phyloP scores from a whole-genome alignment of 225 moss, liverwort and hornwort species.

The Polytrichum formosum region DNA sequence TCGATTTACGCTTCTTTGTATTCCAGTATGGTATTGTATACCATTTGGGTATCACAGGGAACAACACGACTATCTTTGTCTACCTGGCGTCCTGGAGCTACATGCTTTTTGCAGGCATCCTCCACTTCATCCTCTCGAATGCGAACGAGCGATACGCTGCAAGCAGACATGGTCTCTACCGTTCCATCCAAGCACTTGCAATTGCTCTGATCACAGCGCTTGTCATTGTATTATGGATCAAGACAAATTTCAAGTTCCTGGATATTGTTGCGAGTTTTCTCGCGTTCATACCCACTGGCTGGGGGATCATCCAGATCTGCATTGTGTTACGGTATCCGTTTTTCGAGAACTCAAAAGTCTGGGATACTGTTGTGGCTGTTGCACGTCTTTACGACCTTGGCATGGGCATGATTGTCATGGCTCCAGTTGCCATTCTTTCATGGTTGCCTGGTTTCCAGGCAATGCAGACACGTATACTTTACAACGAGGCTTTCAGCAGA shows the following conservation, averaged over 20 bases:
- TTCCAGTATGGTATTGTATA: slow-evolving; percentile 93
- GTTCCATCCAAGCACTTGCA: slow-evolving; percentile 60
- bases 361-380: slow-evolving; percentile 64
- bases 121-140: slow-evolving; percentile 49
- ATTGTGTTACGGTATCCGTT: slow-evolving; percentile 68
- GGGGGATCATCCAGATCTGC: slow-evolving; percentile 71
- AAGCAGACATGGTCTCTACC: slow-evolving; percentile 56
- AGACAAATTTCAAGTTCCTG: slow-evolving; percentile 52
- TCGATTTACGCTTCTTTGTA: slow-evolving; percentile 81
- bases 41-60: slow-evolving; percentile 54
- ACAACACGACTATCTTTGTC: slow-evolving; percentile 56
- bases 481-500: slow-evolving; percentile 92
- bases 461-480: slow-evolving; percentile 88
- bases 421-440: slow-evolving; percentile 76
- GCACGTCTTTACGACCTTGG: slow-evolving; percentile 78
- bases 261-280: slow-evolving; percentile 75
- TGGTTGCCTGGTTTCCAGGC: slow-evolving; percentile 89
- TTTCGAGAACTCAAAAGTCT: slow-evolving; percentile 64
- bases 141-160: slow-evolving; percentile 70
- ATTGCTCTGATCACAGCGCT: slow-evolving; percentile 36
- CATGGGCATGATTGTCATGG: slow-evolving; percentile 75
- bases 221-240: slow-evolving; percentile 46
- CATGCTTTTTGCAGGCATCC: slow-evolving; percentile 53
- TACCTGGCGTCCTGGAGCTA: slow-evolving; percentile 87
- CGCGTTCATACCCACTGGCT: slow-evolving; percentile 76